Evolutionary conservation across 2,329 filamentous ascomycete species (phyloP).

Genomic region (Phaeosphaeriaceae sp.): DNA sequence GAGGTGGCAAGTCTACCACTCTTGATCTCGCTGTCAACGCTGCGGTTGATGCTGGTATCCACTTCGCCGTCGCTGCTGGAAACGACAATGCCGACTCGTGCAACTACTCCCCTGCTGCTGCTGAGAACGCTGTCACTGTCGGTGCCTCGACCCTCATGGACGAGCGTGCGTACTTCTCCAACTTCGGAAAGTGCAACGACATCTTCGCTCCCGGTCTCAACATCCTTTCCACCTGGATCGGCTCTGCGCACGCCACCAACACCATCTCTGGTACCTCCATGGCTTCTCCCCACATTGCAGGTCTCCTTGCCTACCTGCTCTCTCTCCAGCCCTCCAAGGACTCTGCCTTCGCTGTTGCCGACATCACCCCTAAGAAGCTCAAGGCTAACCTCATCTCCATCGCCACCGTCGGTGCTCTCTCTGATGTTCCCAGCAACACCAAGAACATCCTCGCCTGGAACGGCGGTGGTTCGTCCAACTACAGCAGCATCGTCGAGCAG

Average conservation of each 20-base stretch:
- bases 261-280: conserved; percentile 99
- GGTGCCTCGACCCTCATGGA: conserved; percentile 93
- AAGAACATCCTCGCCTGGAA: conserved; percentile 98
- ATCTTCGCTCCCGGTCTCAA: conserved; percentile 98
- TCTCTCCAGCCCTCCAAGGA: conserved; percentile 91
- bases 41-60: conserved; percentile 86
- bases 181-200: conserved; percentile 99
- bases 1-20: conserved; percentile 93
- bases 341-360: conserved; percentile 88
- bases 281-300: conserved; percentile 96
- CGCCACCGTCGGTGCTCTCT: conserved; percentile 78
- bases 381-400: conserved; percentile 88
- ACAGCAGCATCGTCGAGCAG: conserved; percentile 77
- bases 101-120: conserved; percentile 97
- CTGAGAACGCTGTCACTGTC: conserved; percentile 90
- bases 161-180: conserved; percentile 99
- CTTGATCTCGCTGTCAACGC: conserved; percentile 94
- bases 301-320: conserved; percentile 96
- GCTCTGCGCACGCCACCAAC: conserved; percentile 94
- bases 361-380: conserved; percentile 91
- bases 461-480: conserved; percentile 94
- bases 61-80: conserved; percentile 97
- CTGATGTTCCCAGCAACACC: conserved; percentile 83
- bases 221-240: conserved; percentile 98
- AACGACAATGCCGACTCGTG: conserved; percentile 99